Conservation (phyloP, 768 basidiomycete species). For the Amanita rubescens region DNA sequence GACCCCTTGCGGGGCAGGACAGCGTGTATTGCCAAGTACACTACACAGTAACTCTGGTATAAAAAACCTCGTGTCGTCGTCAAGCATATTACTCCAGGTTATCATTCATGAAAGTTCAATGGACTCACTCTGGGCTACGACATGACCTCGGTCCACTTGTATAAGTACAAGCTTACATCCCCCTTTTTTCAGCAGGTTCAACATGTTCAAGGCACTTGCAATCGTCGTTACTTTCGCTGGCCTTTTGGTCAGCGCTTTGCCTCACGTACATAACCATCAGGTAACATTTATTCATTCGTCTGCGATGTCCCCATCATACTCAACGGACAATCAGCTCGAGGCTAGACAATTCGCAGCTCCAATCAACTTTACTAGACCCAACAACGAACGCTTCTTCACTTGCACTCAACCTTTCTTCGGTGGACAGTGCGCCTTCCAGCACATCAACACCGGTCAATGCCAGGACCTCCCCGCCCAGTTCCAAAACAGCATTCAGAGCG, state of each 20-base stretch:
- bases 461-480: neutral
- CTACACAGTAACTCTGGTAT: too few relatives aligned
- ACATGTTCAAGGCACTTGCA: conserved; percentile 1
- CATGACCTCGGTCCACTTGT: conserved; percentile 1
- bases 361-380: neutral
- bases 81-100: too few relatives aligned
- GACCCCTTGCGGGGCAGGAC: too few relatives aligned
- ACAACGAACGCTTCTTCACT: conserved; percentile 3
- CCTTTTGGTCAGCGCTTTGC: conserved; percentile 3
- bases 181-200: neutral
- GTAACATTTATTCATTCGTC: neutral
- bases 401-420: neutral
- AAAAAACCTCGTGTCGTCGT: too few relatives aligned
- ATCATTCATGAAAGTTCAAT: too few relatives aligned
- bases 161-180: neutral
- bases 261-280: neutral
- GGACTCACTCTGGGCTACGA: neutral
- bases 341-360: conserved; percentile 1
- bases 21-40: too few relatives aligned
- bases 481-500: neutral
- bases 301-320: neutral
- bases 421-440: neutral
- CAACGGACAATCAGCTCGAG: neutral
- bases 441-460: neutral
- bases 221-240: neutral